Percentiles rank a stretch among this genome's conserved stretches.
These are phyloP conservation scores for Mentha longifolia DNA, from an alignment of 257 asterid genomes.

Conservation along the genomic window DNA sequence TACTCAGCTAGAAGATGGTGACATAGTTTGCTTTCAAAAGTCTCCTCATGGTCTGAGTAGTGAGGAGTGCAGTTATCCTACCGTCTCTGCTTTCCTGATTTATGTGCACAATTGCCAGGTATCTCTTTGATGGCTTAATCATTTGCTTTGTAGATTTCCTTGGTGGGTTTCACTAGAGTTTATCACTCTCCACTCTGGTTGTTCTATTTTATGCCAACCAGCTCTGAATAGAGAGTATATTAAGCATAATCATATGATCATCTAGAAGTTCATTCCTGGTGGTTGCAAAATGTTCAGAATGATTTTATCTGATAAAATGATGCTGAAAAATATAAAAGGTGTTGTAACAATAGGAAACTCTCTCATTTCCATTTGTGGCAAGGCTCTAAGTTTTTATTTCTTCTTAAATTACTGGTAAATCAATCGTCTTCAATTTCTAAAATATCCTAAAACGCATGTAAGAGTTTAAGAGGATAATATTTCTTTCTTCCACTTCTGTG, in stretches of 20 bases:
- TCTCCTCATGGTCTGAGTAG: constrained; percentile 48
- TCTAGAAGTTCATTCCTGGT: constrained; percentile 9
- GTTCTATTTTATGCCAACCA: neutral
- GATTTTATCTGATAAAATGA: constrained; percentile 13
- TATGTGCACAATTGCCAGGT: constrained; percentile 85
- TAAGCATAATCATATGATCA: neutral
- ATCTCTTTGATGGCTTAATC: constrained; percentile 26
- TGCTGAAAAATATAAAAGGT: neutral
- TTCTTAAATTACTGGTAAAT: constrained; percentile 12
- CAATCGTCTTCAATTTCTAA: neutral
- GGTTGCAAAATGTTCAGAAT: constrained; percentile 11
- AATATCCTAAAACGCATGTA: neutral
- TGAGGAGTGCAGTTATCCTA: constrained; percentile 63
- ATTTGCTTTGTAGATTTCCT: constrained; percentile 18
- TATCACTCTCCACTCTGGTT: too few species aligned
- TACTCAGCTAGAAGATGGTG: constrained; percentile 82
- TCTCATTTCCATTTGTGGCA: neutral
- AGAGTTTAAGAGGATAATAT: neutral
- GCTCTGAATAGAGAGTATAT: constrained; percentile 2
- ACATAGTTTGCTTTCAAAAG: constrained; percentile 76
- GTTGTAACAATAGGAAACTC: neutral
- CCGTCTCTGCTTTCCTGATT: constrained; percentile 72
- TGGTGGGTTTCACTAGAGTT: constrained; percentile 13
- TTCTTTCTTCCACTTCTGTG: neutral
- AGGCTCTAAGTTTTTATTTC: constrained; percentile 7